Base-by-base conservation (phyloP, 2,329 filamentous ascomycete genomes). In the Paecilomyces niveus region DNA sequence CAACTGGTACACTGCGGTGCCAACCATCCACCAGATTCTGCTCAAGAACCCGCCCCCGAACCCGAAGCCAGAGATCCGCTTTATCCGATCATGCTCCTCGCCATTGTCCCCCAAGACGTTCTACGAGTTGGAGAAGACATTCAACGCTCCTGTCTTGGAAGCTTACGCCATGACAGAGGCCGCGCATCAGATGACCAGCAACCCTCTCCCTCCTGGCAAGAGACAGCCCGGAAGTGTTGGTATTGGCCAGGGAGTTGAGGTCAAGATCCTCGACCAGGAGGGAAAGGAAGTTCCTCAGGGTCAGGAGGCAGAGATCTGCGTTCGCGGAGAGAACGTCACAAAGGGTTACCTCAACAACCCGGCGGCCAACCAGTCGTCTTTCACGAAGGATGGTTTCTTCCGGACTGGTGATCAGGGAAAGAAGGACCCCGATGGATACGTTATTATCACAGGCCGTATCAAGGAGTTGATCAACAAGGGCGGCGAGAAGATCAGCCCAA, bases 111-210 rank as follows among this genome's bases (percentile, higher is more conserved):
- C 91, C 0, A 92, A 90, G 62, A 86, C 86, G 55, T 92, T 94
- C 76, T 82, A 90, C 62, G 87, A 90, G 66, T 83, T 96, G 4
- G 90, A 95, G 70, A 81, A 85, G 66, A 82, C 85, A 0, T 89
- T 92, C 72, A 80, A 85, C 55, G 89, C 91, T 0, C 90, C 91
- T 0, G 91, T 96, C 0, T 81, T 96, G 18, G 91, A 95, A 76
- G 91, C 91, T 9, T 95, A 95, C 68, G 91, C 91, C 64, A 96
- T 96, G 91, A 95, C 91, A 49, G 91, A 95, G 77, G 91, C 90
- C 6, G 85, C 91, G 1, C 73, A 76, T 58, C 73, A 76, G 58
- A 76, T 76, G 72, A 74, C 72, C 39, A 74, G 72, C 26, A 89
- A 88, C 76, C 86, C 85, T 21, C 79, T 89, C 0, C 89, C 89